Conservation (phyloP, 176 grass and related monocot genomes). For the Avena atlantica region DNA sequence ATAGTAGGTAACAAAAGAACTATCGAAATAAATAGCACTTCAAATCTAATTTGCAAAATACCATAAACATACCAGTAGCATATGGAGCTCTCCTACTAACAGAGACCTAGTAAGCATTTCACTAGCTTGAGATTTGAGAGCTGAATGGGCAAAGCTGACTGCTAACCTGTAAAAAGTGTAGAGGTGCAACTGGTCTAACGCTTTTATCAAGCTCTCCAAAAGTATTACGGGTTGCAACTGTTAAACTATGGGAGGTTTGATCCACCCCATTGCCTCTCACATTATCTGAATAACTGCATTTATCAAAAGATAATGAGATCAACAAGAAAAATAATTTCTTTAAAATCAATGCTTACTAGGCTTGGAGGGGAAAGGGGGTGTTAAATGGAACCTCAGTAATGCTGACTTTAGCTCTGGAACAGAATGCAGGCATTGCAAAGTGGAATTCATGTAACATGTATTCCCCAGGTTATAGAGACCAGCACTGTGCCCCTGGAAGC, state of each 20-base stretch:
- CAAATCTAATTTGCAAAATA: neutral
- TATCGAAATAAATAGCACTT: neutral
- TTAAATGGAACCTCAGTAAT: conserved; percentile 43
- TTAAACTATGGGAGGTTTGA: conserved; percentile 88
- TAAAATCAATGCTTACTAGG: neutral
- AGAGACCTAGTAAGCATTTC: conserved; percentile 15
- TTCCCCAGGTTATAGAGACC: conserved; percentile 99
- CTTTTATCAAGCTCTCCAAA: conserved; percentile 94
- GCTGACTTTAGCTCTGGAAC: conserved; percentile 98
- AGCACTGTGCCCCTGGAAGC: conserved; percentile 83
- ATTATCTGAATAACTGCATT: conserved; percentile 83
- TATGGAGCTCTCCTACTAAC: neutral
- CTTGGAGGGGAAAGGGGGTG: neutral
- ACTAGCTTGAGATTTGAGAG: conserved; percentile 22
- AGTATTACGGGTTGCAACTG: conserved; percentile 90
- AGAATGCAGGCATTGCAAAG: conserved; percentile 94
- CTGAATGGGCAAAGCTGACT: conserved; percentile 15
- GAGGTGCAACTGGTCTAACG: conserved; percentile 79
- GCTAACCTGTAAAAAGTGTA: conserved; percentile 85
- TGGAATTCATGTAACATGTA: conserved; percentile 99
- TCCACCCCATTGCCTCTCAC: conserved; percentile 81
- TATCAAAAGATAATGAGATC: conserved; percentile 36
- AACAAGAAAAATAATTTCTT: conserved; percentile 14
- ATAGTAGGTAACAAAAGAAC: neutral
- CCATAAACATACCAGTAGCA: conserved; percentile 14